Evolutionary conservation across 1,284 basidiomycete genomes (phyloP).

Genomic region (Mycosarcoma maydis): DNA sequence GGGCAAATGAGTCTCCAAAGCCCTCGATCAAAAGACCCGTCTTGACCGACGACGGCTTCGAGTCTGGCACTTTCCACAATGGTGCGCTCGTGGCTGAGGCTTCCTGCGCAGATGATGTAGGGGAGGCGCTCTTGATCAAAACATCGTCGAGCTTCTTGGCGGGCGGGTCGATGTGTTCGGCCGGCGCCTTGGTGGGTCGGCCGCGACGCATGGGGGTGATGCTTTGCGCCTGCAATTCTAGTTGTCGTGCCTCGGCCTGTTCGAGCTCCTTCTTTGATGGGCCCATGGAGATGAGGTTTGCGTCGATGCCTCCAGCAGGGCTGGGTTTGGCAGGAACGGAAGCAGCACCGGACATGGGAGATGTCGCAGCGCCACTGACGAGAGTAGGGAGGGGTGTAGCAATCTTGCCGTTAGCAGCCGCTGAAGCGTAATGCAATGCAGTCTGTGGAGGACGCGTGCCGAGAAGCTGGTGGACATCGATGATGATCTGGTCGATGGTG

Average conservation of each 20-base stretch:
- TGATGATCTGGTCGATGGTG: conserved; percentile 55
- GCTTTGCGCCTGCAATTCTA: conserved; percentile 50
- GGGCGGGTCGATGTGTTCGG: conserved; percentile 14
- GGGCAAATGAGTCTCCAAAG: conserved; percentile 40
- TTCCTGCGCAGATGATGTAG: conserved; percentile 1
- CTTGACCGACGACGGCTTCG: conserved; percentile 18
- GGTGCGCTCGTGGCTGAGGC: conserved; percentile 7
- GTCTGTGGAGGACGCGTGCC: conserved; percentile 46
- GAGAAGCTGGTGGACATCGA: conserved; percentile 54
- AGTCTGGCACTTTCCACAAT: conserved; percentile 16
- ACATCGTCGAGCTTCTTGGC: conserved; percentile 14
- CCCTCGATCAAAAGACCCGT: conserved; percentile 34
- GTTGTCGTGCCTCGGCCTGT: conserved; percentile 41
- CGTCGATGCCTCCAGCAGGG: conserved; percentile 18
- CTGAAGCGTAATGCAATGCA: conserved; percentile 48
- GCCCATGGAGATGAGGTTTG: conserved; percentile 48
- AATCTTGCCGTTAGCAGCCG: conserved; percentile 44
- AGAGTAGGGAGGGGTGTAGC: conserved; percentile 29
- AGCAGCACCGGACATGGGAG: not conserved
- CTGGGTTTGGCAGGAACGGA: conserved; percentile 4
- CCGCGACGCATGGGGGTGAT: conserved; percentile 68
- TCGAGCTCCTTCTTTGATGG: conserved; percentile 42
- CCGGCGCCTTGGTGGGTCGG: conserved; percentile 56
- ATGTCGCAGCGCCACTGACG: conserved; percentile 10
- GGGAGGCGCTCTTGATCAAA: conserved; percentile 6